Conservation (phyloP, 495 filamentous ascomycete genomes). For the Penicillium bovifimosum region DNA sequence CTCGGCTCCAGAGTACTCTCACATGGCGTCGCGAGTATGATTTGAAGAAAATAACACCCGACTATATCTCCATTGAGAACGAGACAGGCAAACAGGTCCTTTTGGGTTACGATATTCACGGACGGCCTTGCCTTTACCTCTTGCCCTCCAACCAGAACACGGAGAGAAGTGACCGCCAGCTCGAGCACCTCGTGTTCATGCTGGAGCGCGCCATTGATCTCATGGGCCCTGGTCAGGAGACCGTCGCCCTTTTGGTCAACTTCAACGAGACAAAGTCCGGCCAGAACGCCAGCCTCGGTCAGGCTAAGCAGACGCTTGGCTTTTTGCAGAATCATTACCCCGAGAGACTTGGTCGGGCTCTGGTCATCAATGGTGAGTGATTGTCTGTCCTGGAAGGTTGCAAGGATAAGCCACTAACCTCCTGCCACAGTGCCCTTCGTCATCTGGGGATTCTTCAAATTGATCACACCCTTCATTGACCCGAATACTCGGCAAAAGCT, state of each 20-base stretch:
- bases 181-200: conserved; percentile 94
- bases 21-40: conserved; percentile 89
- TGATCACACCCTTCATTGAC: conserved; percentile 94
- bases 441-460: conserved; percentile 85
- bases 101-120: conserved; percentile 78
- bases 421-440: conserved; percentile 68
- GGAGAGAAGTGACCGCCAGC: conserved; percentile 76
- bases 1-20: conserved; percentile 71
- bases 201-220: conserved; percentile 83
- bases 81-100: conserved; percentile 93
- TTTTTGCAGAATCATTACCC: conserved; percentile 95
- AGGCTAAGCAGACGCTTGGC: conserved; percentile 71
- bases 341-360: conserved; percentile 80
- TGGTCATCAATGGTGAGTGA: conserved; percentile 75
- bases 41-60: conserved; percentile 63
- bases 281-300: conserved; percentile 67
- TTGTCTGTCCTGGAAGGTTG: neutral
- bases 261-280: conserved; percentile 75
- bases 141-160: conserved; percentile 90
- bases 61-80: conserved; percentile 85
- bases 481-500: conserved; percentile 86
- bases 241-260: conserved; percentile 77
- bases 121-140: conserved; percentile 81
- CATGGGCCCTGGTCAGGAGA: conserved; percentile 81
- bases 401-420: conserved; percentile 1